phyloP scores from a whole-genome alignment of 169 alveolate species.

The Eimeria tenella region DNA sequence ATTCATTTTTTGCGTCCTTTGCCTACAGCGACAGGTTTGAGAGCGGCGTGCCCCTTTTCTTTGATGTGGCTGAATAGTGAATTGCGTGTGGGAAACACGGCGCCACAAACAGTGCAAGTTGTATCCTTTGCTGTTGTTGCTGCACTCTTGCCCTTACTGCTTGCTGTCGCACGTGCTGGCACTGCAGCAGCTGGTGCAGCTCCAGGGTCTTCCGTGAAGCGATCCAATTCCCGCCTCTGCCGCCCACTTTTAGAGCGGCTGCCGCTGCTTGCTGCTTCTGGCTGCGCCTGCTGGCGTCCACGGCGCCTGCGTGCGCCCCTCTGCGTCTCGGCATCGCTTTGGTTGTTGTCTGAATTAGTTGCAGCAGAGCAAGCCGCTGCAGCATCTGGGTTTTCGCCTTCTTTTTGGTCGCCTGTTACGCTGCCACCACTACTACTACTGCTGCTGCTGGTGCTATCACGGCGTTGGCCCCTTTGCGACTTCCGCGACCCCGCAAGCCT shows the following conservation, averaged over 20 bases:
- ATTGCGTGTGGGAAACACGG: conserved; percentile 16
- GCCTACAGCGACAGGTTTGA: conserved; percentile 24
- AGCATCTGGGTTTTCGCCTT: not conserved
- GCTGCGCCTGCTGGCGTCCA: not conserved
- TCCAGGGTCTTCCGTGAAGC: not conserved
- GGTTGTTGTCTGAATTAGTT: not conserved
- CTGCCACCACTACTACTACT: not conserved
- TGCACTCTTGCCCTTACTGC: not conserved
- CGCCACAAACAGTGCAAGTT: conserved; percentile 32
- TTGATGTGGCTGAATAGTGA: conserved; percentile 63
- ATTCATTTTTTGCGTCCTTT: not conserved
- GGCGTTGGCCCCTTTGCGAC: not conserved
- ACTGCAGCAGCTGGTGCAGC: not conserved
- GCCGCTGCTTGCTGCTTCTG: not conserved
- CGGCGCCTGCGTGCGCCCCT: not conserved
- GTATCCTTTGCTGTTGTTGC: not conserved
- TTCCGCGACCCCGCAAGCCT: not conserved
- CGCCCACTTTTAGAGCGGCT: not conserved
- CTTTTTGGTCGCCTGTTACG: not conserved
- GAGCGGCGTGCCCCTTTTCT: conserved; percentile 69
- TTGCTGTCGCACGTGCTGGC: not conserved
- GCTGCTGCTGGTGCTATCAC: conserved; percentile 26
- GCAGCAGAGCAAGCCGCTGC: not conserved
- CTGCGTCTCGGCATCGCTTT: not conserved
- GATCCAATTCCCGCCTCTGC: not conserved